These are phyloP conservation scores for Hyaloscypha hepaticicola DNA, from an alignment of 495 filamentous ascomycete species.

Conservation along the genomic window DNA sequence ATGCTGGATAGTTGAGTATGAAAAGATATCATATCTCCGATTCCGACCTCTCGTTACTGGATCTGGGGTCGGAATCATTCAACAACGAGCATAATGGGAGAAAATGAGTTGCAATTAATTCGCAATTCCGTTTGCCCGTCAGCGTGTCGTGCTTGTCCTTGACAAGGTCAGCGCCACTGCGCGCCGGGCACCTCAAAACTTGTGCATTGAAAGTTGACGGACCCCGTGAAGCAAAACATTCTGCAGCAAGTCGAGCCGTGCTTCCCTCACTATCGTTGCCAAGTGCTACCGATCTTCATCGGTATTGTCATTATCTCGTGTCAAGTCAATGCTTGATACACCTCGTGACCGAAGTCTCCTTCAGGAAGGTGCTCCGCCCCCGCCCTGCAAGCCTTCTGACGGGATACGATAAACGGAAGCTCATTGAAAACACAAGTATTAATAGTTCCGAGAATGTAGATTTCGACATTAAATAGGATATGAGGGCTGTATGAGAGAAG, in stretches of 20 bases:
- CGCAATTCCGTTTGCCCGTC: too few relatives aligned
- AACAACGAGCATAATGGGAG: too few relatives aligned
- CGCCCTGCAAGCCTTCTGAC: background rate
- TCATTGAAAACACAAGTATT: background rate
- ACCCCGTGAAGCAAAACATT: background rate
- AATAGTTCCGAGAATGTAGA: background rate
- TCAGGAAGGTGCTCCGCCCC: background rate
- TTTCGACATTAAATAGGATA: background rate
- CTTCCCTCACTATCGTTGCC: background rate
- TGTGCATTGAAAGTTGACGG: background rate
- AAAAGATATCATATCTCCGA: background rate
- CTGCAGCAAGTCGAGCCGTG: background rate
- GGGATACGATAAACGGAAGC: background rate
- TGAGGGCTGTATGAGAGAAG: background rate
- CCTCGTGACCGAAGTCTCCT: background rate
- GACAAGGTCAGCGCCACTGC: background rate
- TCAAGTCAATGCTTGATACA: background rate
- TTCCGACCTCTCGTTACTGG: too few relatives aligned
- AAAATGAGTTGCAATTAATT: too few relatives aligned
- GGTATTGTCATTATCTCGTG: background rate
- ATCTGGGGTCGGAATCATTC: too few relatives aligned
- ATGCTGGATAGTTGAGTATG: background rate
- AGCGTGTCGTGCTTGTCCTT: too few relatives aligned
- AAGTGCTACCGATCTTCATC: background rate
- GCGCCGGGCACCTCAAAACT: background rate